A percentile compares a stretch with the other conserved stretches of the same genome.
Evolutionary conservation across 768 basidiomycete species (phyloP).

Genomic region (Nidularia sp.): DNA sequence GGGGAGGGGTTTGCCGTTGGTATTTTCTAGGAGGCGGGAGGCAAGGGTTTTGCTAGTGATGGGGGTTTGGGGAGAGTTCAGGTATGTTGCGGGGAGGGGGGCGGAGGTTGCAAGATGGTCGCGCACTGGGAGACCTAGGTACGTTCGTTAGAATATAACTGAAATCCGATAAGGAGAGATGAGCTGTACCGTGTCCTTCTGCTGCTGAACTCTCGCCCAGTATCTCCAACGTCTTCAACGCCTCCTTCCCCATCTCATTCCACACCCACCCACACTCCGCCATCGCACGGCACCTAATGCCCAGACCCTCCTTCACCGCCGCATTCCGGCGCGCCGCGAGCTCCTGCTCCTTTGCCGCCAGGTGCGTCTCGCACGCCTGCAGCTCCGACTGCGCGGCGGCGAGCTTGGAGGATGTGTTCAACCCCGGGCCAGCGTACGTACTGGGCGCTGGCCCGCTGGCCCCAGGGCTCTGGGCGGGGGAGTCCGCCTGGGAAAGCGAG

Average conservation of each 20-base stretch:
- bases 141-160: too few relatives aligned
- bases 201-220: slow-evolving; percentile 14
- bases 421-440: not conserved
- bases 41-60: not conserved
- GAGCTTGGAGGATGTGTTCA: slow-evolving; percentile 46
- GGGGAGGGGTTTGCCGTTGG: slow-evolving; percentile 1
- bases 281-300: slow-evolving; percentile 59
- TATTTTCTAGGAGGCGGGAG: not conserved
- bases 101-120: not conserved
- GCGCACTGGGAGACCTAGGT: too few relatives aligned
- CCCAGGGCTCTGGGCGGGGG: slow-evolving; percentile 7
- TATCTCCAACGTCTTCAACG: slow-evolving; percentile 37
- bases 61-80: not conserved
- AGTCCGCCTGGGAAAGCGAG: slow-evolving; percentile 24
- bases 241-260: slow-evolving; percentile 65
- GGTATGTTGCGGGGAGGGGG: not conserved
- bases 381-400: slow-evolving; percentile 68
- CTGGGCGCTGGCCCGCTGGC: not conserved
- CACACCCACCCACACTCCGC: slow-evolving; percentile 67
- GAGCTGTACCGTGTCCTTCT: too few relatives aligned
- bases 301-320: slow-evolving; percentile 61
- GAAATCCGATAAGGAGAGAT: too few relatives aligned
- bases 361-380: slow-evolving; percentile 77
- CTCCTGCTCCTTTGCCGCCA: slow-evolving; percentile 66
- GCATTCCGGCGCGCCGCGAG: slow-evolving; percentile 47